Conservation (phyloP, 2,329 filamentous ascomycete species). For the Fusarium albosuccineum region DNA sequence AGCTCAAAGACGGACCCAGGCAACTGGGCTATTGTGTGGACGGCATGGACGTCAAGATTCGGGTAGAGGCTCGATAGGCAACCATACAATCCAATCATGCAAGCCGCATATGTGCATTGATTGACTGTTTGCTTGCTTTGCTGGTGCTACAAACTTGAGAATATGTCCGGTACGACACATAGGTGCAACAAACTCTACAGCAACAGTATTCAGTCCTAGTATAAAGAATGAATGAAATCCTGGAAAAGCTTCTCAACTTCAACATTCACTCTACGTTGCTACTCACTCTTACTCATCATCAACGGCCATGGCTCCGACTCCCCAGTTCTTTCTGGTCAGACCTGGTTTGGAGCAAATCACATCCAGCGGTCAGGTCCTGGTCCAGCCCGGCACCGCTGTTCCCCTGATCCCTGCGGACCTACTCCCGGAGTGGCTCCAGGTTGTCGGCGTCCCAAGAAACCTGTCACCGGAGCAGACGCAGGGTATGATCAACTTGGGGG, state of each 20-base stretch:
- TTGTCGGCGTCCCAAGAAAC: slow-evolving; percentile 59
- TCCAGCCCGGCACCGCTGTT: slow-evolving; percentile 55
- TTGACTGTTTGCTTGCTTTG: slow-evolving; percentile 25
- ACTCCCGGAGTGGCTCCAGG: slow-evolving; percentile 60
- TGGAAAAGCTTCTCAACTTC: too few relatives aligned
- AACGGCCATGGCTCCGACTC: slow-evolving; percentile 40
- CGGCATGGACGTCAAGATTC: slow-evolving; percentile 75
- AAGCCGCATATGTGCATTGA: not conserved
- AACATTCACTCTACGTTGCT: too few relatives aligned
- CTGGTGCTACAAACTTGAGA: slow-evolving; percentile 11
- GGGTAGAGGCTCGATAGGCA: slow-evolving; percentile 69
- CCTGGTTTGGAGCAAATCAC: slow-evolving; percentile 48
- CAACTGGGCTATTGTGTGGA: slow-evolving; percentile 88
- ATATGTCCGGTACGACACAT: not conserved
- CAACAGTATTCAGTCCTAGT: not conserved
- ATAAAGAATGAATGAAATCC: slow-evolving; percentile 11
- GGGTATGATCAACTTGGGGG: slow-evolving; percentile 56
- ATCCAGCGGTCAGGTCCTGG: slow-evolving; percentile 35
- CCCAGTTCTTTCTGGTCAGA: slow-evolving; percentile 59
- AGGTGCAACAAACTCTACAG: slow-evolving; percentile 9
- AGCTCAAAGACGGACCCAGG: slow-evolving; percentile 82
- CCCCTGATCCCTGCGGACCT: slow-evolving; percentile 68
- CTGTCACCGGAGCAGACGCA: slow-evolving; percentile 54
- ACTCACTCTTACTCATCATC: not conserved
- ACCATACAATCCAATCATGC: too few relatives aligned